Base-by-base conservation (phyloP, 495 filamentous ascomycete species). In the Xylaria bambusicola region DNA sequence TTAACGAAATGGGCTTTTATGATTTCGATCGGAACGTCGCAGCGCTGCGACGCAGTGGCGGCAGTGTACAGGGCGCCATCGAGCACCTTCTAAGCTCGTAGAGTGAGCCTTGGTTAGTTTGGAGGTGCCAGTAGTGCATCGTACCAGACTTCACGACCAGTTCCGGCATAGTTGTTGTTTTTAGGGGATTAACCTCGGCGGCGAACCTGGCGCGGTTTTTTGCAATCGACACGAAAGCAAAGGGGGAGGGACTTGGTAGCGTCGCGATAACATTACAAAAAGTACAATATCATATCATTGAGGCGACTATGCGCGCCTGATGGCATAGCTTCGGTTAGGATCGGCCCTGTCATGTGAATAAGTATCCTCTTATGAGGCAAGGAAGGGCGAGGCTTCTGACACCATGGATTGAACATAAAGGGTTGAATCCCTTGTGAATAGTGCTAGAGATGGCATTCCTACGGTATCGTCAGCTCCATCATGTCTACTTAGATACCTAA, bases 1-100 rank as follows among this genome's bases (percentile, higher is more conserved):
- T 99, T 62, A 98, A 99, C 70, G 94, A 98, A 53, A 99, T 99
- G 95, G 95, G 95, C 4, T 98, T 99, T 72, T 96, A 85, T 69
- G 94, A 99, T 63, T 98, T 98, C 68, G 93, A 98, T 55, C 72
- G 88, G 67, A 99, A 99, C 62, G 84, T 99, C 36, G 84, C 87
- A 63, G 95, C 95, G 17, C 76, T 99, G 71, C 84, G 94, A 74
- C 82, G 92, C 62, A 86, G 89, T 56, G 95, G 95, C 0, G 95
- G 95, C 6, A 97, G 90, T 71, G 94, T 98, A 60, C 91, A 98
- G 71, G 95, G 93, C 2, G 95, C 95, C 12, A 86, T 98, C 52
- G 92, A 98, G 72, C 87, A 92, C 60, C 66, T 92, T 42, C 71
- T 92, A 42, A 71, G 60, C 62, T 63, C 62, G 36, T 71, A 62